Evolutionary conservation across 2,329 filamentous ascomycete species (phyloP), one percentile per base, ranked within the genome.

Genomic region (Coniochaeta sp.): DNA sequence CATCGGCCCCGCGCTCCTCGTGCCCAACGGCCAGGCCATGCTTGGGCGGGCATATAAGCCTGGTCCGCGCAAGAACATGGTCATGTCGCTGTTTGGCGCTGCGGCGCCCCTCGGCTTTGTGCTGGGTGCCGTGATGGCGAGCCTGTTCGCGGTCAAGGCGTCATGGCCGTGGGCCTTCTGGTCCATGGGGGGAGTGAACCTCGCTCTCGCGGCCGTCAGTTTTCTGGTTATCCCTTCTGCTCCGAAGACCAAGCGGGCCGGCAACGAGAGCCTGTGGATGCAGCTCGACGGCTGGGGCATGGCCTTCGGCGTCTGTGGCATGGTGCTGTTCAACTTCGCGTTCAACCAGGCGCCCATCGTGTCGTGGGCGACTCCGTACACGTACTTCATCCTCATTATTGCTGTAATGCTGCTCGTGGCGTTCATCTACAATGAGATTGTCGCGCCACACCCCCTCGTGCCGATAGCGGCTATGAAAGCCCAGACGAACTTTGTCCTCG

Each of bases 11-110:
- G 82, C 83, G 0, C 70, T 88, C 30, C 67, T 76, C 10, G 68
- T 87, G 22, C 85, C 85, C 1, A 88, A 86, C 55, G 81, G 73
- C 0, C 65, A 87, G 20, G 83, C 82, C 2, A 71, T 89, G 12
- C 64, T 87, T 0, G 83, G 82, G 2, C 69, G 70, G 0, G 73
- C 76, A 0, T 86, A 85, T 56, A 66, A 71, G 0, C 78, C 78
- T 0, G 82, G 83, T 0, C 68, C 65, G 50, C 71, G 75, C 53
- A 86, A 85, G 63, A 74, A 79, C 47, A 78, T 86, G 67, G 73
- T 79, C 0, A 85, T 88, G 55, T 68, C 69, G 3, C 62, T 77
- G 3, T 76, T 78, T 51, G 71, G 72, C 0, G 70, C 71, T 0
- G 71, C 72, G 18, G 71, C 74, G 0, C 76, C 76, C 1, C 61